Percentiles rank a stretch among this genome's conserved stretches.
These are phyloP conservation scores for Macrolepiota dolichaula DNA, from an alignment of 768 basidiomycete genomes.

Conservation along the genomic window DNA sequence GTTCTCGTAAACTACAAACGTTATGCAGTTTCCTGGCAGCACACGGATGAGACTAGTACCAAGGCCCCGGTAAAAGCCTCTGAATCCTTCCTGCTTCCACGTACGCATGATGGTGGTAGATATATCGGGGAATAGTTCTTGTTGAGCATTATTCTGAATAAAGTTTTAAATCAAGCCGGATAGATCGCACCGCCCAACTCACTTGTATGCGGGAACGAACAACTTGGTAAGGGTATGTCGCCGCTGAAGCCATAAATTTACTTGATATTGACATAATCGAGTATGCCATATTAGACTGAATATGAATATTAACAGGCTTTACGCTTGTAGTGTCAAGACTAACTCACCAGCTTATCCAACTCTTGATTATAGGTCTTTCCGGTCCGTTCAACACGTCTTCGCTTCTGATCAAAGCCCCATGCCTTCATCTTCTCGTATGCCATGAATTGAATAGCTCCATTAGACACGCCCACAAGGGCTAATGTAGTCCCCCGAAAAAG, in stretches of 20 bases:
- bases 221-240: constrained; percentile 98
- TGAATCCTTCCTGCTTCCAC: constrained; percentile 74
- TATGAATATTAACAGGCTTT: constrained; percentile 3
- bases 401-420: constrained; percentile 81
- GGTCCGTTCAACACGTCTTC: constrained; percentile 52
- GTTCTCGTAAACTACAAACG: constrained; percentile 97
- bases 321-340: not conserved
- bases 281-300: constrained; percentile 86
- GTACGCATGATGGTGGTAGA: constrained; percentile 77
- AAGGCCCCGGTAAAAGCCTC: constrained; percentile 93
- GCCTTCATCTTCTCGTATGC: constrained; percentile 94
- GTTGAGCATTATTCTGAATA: constrained; percentile 62
- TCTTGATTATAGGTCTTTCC: constrained; percentile 67
- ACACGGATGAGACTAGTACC: constrained; percentile 94
- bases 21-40: constrained; percentile 95
- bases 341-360: constrained; percentile 82
- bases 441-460: constrained; percentile 95
- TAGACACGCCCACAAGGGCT: constrained; percentile 89
- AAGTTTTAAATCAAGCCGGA: not conserved
- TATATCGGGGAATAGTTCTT: constrained; percentile 77
- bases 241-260: constrained; percentile 76
- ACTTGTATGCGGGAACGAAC: constrained; percentile 93
- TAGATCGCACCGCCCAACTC: constrained; percentile 16
- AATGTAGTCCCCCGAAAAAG: constrained; percentile 86
- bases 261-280: constrained; percentile 89